phyloP scores from a whole-genome alignment of 2,329 filamentous ascomycete species.

The Hymenotorrendiella dingleyae region DNA sequence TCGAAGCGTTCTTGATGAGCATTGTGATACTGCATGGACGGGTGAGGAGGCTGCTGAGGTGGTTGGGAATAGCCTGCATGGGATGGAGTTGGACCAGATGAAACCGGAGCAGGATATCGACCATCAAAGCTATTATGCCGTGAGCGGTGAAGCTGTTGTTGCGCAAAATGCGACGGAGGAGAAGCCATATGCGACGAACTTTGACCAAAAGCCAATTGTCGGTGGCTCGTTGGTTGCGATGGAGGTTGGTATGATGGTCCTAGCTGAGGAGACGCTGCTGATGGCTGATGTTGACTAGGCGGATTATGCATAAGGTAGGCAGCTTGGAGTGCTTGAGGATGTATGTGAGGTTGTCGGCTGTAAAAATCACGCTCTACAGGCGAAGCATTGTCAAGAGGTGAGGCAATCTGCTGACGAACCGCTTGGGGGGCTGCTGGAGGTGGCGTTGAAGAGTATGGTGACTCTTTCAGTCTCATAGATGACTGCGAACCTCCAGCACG shows the following conservation, averaged over 20 bases:
- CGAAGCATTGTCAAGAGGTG: slow-evolving; percentile 24
- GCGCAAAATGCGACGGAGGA: slow-evolving; percentile 21
- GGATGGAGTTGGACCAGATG: slow-evolving; percentile 19
- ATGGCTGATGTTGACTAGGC: slow-evolving; percentile 24
- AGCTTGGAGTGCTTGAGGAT: too few relatives aligned
- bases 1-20: slow-evolving; percentile 14
- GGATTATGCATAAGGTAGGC: too few relatives aligned
- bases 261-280: slow-evolving; percentile 23
- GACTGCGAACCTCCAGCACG: slow-evolving; percentile 22
- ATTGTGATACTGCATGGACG: slow-evolving; percentile 16
- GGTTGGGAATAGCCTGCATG: slow-evolving; percentile 22
- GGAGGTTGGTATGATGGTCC: slow-evolving; percentile 24
- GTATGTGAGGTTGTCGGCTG: slow-evolving; percentile 21
- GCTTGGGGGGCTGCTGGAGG: slow-evolving; percentile 16
- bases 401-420: slow-evolving; percentile 21
- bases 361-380: slow-evolving; percentile 31
- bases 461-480: slow-evolving; percentile 28
- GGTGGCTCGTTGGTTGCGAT: slow-evolving; percentile 22
- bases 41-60: slow-evolving; percentile 16
- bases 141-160: slow-evolving; percentile 23
- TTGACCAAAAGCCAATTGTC: slow-evolving; percentile 27
- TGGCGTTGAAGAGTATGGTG: slow-evolving; percentile 30
- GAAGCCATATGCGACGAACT: slow-evolving; percentile 22
- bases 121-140: slow-evolving; percentile 29
- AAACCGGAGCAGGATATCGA: slow-evolving; percentile 16